Evolutionary conservation across 2,329 filamentous ascomycete genomes (phyloP).

Genomic region (Colletotrichum eleusines): DNA sequence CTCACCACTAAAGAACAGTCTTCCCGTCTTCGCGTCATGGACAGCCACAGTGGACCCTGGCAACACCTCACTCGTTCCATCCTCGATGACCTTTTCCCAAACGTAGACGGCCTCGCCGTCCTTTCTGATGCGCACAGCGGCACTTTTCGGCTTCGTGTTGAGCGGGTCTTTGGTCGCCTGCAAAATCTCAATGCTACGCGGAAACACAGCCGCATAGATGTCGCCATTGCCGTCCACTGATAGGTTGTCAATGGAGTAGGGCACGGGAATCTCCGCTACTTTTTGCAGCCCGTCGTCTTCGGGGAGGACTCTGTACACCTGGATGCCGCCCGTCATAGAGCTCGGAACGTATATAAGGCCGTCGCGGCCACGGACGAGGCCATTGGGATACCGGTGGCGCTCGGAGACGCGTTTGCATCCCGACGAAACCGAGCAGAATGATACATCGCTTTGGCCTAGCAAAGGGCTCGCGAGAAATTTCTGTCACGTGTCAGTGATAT

Average conservation of each 20-base stretch:
- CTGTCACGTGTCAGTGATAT: slow-evolving; percentile 24
- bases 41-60: slow-evolving; percentile 45
- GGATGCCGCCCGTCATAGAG: slow-evolving; percentile 44
- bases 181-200: slow-evolving; percentile 39
- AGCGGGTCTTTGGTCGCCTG: slow-evolving; percentile 42
- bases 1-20: slow-evolving; percentile 47
- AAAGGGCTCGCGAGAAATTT: slow-evolving; percentile 43
- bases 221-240: slow-evolving; percentile 45
- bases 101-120: slow-evolving; percentile 34
- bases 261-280: slow-evolving; percentile 42
- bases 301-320: slow-evolving; percentile 35
- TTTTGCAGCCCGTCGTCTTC: slow-evolving; percentile 40
- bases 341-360: slow-evolving; percentile 50
- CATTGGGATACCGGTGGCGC: slow-evolving; percentile 50
- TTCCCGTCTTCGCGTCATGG: slow-evolving; percentile 47
- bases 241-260: slow-evolving; percentile 47
- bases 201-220: slow-evolving; percentile 46
- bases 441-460: slow-evolving; percentile 46
- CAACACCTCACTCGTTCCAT: slow-evolving; percentile 45
- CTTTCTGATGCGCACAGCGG: slow-evolving; percentile 45
- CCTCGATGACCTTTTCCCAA: slow-evolving; percentile 48
- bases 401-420: slow-evolving; percentile 44
- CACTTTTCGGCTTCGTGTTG: slow-evolving; percentile 37
- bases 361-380: slow-evolving; percentile 45
- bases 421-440: slow-evolving; percentile 44